Percentiles rank a stretch among this genome's conserved stretches.
Conservation (phyloP, 2,329 filamentous ascomycete species). For the Niveomyces coronatus region DNA sequence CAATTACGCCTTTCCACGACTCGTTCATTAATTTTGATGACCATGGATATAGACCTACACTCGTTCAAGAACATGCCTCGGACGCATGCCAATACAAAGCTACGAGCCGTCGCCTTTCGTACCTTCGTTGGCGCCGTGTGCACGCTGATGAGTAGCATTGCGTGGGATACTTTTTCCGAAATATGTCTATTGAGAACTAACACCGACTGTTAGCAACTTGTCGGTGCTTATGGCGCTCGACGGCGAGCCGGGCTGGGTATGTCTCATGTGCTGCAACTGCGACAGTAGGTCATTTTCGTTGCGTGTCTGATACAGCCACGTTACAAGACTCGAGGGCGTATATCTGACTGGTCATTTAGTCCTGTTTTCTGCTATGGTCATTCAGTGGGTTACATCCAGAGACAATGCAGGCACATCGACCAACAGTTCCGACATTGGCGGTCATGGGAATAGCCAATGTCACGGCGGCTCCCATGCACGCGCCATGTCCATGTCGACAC, state of each 20-base stretch:
- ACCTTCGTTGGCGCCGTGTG: conserved; percentile 49
- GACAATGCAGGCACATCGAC: conserved; percentile 29
- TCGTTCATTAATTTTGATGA: neutral
- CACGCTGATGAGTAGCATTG: conserved; percentile 47
- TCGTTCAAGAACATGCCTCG: conserved; percentile 39
- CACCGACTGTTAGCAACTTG: conserved; percentile 41
- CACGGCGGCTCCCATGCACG: neutral
- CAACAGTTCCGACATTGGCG: conserved; percentile 11
- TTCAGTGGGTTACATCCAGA: conserved; percentile 48
- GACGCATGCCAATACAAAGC: conserved; percentile 28
- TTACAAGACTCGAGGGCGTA: too few species aligned
- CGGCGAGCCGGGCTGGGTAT: conserved; percentile 55
- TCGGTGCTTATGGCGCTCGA: conserved; percentile 46
- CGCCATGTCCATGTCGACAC: neutral
- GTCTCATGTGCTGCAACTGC: conserved; percentile 53
- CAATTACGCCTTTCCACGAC: neutral
- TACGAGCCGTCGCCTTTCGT: conserved; percentile 43
- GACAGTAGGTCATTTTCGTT: conserved; percentile 42
- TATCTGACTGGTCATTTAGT: conserved; percentile 38
- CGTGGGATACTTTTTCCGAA: conserved; percentile 24
- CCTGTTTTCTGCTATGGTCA: conserved; percentile 48
- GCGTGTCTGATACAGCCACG: too few species aligned
- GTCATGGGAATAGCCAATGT: conserved; percentile 6
- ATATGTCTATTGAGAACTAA: neutral
- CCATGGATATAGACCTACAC: conserved; percentile 34